These are phyloP conservation scores for Talaromyces sp. DNA, from an alignment of 2,329 filamentous ascomycete genomes.

Conservation along the genomic window DNA sequence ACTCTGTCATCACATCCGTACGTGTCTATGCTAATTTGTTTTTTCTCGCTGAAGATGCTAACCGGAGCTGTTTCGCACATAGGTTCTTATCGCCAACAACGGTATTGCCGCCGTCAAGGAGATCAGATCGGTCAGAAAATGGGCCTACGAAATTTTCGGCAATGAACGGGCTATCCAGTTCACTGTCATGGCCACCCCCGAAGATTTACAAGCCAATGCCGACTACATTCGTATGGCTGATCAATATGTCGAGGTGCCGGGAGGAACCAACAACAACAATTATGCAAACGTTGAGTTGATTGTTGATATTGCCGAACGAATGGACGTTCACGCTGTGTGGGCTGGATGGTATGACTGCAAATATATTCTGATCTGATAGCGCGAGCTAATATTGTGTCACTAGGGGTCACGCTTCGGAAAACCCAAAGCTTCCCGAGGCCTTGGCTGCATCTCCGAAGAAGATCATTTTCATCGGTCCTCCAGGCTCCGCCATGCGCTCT, in stretches of 20 bases:
- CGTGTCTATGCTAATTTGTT: conserved; percentile 32
- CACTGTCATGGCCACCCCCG: conserved; percentile 98
- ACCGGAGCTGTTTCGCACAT: conserved; percentile 2
- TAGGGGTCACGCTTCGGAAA: conserved; percentile 97
- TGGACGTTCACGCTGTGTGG: conserved; percentile 98
- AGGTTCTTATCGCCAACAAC: conserved; percentile 99
- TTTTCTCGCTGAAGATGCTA: neutral
- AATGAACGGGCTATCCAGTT: conserved; percentile 98
- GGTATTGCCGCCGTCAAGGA: conserved; percentile 99
- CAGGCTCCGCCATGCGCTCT: conserved; percentile 96
- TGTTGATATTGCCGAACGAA: conserved; percentile 96
- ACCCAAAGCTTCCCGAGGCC: conserved; percentile 94
- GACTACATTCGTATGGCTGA: conserved; percentile 99
- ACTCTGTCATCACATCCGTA: conserved; percentile 98
- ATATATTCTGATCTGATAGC: neutral
- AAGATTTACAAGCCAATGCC: conserved; percentile 94
- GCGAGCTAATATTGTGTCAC: neutral
- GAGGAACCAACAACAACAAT: conserved; percentile 99
- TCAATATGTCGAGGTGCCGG: conserved; percentile 86
- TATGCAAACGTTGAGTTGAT: conserved; percentile 99
- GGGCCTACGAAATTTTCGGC: conserved; percentile 99
- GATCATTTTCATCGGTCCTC: conserved; percentile 98
- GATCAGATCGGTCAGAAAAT: conserved; percentile 98
- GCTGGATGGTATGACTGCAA: conserved; percentile 76
- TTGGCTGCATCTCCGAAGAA: conserved; percentile 94